Conservation (phyloP, 345 rosid genomes). For the Eucalyptus tenuipes region DNA sequence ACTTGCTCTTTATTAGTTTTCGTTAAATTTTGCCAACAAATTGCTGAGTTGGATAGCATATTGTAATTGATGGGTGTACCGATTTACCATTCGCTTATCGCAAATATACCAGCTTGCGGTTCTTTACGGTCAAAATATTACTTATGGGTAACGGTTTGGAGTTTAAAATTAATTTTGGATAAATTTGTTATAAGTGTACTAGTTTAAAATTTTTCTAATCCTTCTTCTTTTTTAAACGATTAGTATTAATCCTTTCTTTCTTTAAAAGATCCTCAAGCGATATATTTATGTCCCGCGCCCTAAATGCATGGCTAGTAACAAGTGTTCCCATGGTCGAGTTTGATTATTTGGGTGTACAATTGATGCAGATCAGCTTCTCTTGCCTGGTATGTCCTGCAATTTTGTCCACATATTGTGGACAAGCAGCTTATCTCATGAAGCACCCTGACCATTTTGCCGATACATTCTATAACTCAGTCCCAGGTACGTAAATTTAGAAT, state of each 20-base stretch:
- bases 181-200: too few relatives aligned
- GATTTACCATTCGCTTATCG: neutral
- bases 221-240: too few relatives aligned
- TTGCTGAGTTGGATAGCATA: neutral
- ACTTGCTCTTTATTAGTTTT: too few relatives aligned
- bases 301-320: neutral
- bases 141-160: neutral
- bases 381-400: neutral
- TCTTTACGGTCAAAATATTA: too few relatives aligned
- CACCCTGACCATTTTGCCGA: neutral
- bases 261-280: neutral
- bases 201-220: neutral
- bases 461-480: neutral
- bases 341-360: neutral
- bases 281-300: neutral
- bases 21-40: too few relatives aligned
- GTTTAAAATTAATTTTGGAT: neutral
- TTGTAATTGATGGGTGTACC: too few relatives aligned
- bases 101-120: fast-evolving
- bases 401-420: neutral
- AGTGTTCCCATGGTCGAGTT: neutral
- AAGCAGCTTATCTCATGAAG: constrained; percentile 1
- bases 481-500: neutral
- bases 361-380: constrained; percentile 62
- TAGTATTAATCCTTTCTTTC: neutral